Base-by-base conservation (phyloP, 106 monocot species). In the Dactylorhiza incarnata region DNA sequence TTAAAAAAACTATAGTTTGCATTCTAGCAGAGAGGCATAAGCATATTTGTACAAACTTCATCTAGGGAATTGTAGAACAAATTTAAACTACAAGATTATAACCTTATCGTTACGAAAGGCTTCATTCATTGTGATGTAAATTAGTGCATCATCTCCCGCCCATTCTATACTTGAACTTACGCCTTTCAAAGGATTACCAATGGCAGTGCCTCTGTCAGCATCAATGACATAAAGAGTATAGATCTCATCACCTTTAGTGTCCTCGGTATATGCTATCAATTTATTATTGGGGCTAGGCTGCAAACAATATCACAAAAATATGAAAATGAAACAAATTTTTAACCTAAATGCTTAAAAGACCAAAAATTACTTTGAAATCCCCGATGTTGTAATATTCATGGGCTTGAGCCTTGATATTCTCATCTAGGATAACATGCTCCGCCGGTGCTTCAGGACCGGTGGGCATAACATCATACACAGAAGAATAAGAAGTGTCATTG, bases 341-440 rank as follows among this genome's bases (percentile, higher is more conserved):
- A 6, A 72, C 0, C 47, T 9, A 44, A 23, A 72, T 49, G 20
- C 10, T 72, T 10, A 72, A 29, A 24, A 2, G 16, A 22, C 2
- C 10, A 37, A 67, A 13, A 66, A 47, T 19, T 86, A 99, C 97
- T 81, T 91, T 77, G 74, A 94, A 94, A 79, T 87, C 73, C 11
- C 86, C 91, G 55, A 99, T 86, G 56, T 86, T 82, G 72, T 94
- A 99, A 62, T 91, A 99, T 68, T 83, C 84, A 71, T 91, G 83
- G 17, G 76, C 86, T 75, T 89, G 80, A 51, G 99, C 91, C 84
- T 89, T 92, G 29, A 92, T 77, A 84, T 99, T 99, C 83, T 94
- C 91, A 81, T 99, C 99, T 19, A 99, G 80, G 70, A 99, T 99
- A 73, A 94, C 75, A 83, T 91, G 99, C 82, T 99, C 99, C 68